Evolutionary conservation across 208 protist genomes (phyloP).

Genomic region (Crithidia bombi): DNA sequence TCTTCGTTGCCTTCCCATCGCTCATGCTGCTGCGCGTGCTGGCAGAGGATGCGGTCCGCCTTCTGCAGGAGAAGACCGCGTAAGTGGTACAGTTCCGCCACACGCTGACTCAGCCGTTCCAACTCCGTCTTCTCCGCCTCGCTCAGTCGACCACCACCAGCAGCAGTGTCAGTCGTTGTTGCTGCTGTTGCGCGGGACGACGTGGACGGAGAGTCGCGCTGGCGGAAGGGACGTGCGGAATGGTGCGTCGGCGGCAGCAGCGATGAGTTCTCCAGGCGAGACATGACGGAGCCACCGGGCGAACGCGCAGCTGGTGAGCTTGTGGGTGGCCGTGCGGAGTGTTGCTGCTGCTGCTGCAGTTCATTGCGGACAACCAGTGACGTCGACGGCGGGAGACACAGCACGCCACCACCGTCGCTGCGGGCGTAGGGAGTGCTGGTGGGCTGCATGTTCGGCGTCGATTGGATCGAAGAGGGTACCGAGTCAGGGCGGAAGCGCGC

Average conservation of each 20-base stretch:
- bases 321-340: not conserved
- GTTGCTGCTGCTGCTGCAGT: constrained; percentile 15
- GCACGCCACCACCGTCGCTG: constrained; percentile 31
- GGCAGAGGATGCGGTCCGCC: constrained; percentile 36
- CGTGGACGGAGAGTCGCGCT: not conserved
- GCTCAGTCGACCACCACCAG: constrained; percentile 6
- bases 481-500: constrained; percentile 34
- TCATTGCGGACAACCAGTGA: constrained; percentile 19
- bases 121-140: constrained; percentile 29
- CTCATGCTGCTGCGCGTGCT: constrained; percentile 41
- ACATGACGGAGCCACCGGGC: constrained; percentile 12
- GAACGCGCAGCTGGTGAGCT: not conserved
- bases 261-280: constrained; percentile 15
- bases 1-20: constrained; percentile 65
- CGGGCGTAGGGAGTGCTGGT: constrained; percentile 23
- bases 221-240: constrained; percentile 1
- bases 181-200: not conserved
- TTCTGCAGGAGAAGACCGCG: constrained; percentile 40
- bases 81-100: constrained; percentile 35
- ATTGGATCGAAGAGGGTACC: constrained; percentile 28
- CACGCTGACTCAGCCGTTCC: constrained; percentile 16
- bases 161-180: not conserved
- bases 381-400: constrained; percentile 32
- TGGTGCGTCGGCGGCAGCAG: constrained; percentile 13
- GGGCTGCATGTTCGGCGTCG: constrained; percentile 38